Percentiles rank a stretch among this genome's conserved stretches.
Evolutionary conservation across 441 rosid species (phyloP).

Genomic region (Bocquillonia castaneifolia): DNA sequence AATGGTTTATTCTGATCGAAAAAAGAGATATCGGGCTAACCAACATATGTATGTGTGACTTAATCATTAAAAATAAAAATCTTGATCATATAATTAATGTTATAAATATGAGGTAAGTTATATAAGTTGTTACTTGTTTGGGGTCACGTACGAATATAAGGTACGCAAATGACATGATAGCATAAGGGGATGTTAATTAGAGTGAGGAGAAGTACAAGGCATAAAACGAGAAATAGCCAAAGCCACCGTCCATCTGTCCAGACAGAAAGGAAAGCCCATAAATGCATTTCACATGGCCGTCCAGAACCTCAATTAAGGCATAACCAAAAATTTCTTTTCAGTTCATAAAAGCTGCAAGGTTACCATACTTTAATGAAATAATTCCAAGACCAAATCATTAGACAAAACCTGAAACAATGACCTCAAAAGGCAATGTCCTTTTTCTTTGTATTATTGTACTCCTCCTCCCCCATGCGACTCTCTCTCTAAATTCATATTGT

Average conservation of each 20-base stretch:
- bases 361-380: neutral
- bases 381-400: constrained; percentile 4
- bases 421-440: too few species aligned
- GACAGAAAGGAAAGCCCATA: neutral
- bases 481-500: too few species aligned
- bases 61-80: too few species aligned
- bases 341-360: neutral
- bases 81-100: too few species aligned
- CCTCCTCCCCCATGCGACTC: neutral
- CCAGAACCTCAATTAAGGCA: neutral
- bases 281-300: neutral
- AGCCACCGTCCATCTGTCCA: neutral
- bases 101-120: too few species aligned
- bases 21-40: too few species aligned
- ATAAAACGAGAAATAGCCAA: constrained; percentile 1
- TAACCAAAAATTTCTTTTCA: neutral
- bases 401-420: neutral
- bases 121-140: too few species aligned
- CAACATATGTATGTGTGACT: too few species aligned
- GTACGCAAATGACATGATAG: neutral
- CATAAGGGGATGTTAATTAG: too few species aligned
- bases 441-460: neutral
- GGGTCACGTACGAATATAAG: neutral
- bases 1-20: too few species aligned
- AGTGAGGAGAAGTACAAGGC: neutral